Evolutionary conservation across 306 rosid species (phyloP).

Genomic region (Pyrus communis): DNA sequence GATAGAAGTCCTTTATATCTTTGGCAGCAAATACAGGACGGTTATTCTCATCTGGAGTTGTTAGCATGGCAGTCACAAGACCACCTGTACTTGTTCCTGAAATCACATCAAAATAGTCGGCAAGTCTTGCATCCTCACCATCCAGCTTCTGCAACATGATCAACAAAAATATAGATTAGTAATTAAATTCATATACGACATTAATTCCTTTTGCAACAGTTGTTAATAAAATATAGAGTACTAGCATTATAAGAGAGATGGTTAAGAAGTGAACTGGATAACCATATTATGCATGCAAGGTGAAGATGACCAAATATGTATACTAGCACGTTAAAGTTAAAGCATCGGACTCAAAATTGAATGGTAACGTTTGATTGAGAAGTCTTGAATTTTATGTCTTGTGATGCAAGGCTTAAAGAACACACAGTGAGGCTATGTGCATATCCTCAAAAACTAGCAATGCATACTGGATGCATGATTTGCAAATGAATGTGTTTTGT

Average conservation of each 20-base stretch:
- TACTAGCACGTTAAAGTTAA: background rate
- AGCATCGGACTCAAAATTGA: background rate
- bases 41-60: constrained; percentile 51
- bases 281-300: background rate
- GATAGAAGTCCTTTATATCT: constrained; percentile 57
- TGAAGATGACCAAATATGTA: background rate
- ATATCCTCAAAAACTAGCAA: background rate
- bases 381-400: background rate
- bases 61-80: constrained; percentile 53
- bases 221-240: background rate
- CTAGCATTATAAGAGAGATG: background rate
- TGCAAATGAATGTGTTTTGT: background rate
- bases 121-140: constrained; percentile 50
- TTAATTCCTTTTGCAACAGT: background rate
- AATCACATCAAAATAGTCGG: constrained; percentile 61
- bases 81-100: constrained; percentile 70
- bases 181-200: background rate
- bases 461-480: constrained; percentile 7
- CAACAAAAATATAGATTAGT: background rate
- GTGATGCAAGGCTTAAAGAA: background rate
- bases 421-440: background rate
- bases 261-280: background rate
- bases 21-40: constrained; percentile 54
- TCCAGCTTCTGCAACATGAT: constrained; percentile 44
- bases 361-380: background rate